A percentile compares a stretch with the other conserved stretches of the same genome.
Conservation (phyloP, 2,329 filamentous ascomycete species). For the Claviceps africana region DNA sequence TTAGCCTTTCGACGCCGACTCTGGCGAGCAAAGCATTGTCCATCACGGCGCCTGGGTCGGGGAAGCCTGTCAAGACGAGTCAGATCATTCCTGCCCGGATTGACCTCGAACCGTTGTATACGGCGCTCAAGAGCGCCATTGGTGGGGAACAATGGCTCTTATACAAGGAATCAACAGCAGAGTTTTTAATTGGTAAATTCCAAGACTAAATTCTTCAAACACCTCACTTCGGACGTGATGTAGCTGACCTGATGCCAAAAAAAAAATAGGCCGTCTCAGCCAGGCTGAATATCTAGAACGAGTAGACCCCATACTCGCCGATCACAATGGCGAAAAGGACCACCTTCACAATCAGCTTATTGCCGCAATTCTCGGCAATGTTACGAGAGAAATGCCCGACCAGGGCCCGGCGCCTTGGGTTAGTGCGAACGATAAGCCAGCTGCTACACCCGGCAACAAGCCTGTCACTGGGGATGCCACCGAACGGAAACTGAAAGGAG, state of each 20-base stretch:
- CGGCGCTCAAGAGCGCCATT: conserved; percentile 44
- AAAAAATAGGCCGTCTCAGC: conserved; percentile 42
- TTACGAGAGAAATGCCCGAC: conserved; percentile 55
- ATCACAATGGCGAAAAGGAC: conserved; percentile 42
- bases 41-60: conserved; percentile 32
- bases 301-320: conserved; percentile 46
- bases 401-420: conserved; percentile 56
- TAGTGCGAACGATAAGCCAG: conserved; percentile 55
- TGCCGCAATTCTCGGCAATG: conserved; percentile 53
- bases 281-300: conserved; percentile 45
- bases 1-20: conserved; percentile 44
- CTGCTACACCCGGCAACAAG: conserved; percentile 42
- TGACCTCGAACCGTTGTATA: conserved; percentile 52
- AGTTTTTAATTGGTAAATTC: conserved; percentile 47
- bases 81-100: conserved; percentile 52
- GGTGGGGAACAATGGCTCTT: conserved; percentile 46
- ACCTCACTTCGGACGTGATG: neutral
- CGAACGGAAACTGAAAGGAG: conserved; percentile 51
- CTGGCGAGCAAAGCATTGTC: conserved; percentile 44
- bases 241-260: conserved; percentile 16
- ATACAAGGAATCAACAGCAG: conserved; percentile 49
- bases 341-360: conserved; percentile 57
- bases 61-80: conserved; percentile 43
- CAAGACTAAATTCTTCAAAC: neutral
- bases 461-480: conserved; percentile 50